A percentile compares a stretch with the other conserved stretches of the same genome.
These are phyloP conservation scores for Trametes pubescens DNA, from an alignment of 1,284 basidiomycete species.

Conservation along the genomic window DNA sequence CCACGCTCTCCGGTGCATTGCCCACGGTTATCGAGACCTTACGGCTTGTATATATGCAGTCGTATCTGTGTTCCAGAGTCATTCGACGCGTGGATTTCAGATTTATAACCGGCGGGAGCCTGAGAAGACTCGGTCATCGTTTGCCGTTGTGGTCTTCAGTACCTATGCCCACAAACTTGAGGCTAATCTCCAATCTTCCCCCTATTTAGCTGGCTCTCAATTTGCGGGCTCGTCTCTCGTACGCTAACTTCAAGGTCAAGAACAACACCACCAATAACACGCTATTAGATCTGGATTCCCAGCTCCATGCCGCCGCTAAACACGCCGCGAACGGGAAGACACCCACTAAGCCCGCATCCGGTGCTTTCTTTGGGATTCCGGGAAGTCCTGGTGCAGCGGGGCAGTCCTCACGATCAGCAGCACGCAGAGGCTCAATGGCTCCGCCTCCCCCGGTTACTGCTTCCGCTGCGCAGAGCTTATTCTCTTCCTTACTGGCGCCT, in stretches of 20 bases:
- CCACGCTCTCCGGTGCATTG: too few species aligned
- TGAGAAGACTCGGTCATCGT: too few species aligned
- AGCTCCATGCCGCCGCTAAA: slow-evolving; percentile 38
- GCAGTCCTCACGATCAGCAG: slow-evolving; percentile 41
- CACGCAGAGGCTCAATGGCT: slow-evolving; percentile 54
- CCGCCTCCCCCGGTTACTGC: slow-evolving; percentile 53
- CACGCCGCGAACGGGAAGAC: slow-evolving; percentile 48
- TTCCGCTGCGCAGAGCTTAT: slow-evolving; percentile 65
- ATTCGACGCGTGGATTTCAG: too few species aligned
- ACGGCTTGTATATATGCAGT: too few species aligned
- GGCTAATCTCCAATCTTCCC: neutral
- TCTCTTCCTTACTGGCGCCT: slow-evolving; percentile 74
- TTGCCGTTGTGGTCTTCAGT: neutral
- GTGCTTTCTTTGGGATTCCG: slow-evolving; percentile 58
- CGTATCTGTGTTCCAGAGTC: too few species aligned
- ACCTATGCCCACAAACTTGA: neutral
- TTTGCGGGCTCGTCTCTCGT: slow-evolving; percentile 76
- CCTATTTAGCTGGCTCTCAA: slow-evolving; percentile 72
- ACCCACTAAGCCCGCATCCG: slow-evolving; percentile 5
- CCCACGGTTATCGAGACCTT: too few species aligned
- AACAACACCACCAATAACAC: slow-evolving; percentile 72
- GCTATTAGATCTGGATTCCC: slow-evolving; percentile 73
- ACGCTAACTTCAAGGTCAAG: slow-evolving; percentile 82
- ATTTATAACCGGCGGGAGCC: too few species aligned
- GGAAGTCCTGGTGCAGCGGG: slow-evolving; percentile 23